Evolutionary conservation across 1,284 basidiomycete genomes (phyloP).

Genomic region (Pseudozyma tsukubaensis): DNA sequence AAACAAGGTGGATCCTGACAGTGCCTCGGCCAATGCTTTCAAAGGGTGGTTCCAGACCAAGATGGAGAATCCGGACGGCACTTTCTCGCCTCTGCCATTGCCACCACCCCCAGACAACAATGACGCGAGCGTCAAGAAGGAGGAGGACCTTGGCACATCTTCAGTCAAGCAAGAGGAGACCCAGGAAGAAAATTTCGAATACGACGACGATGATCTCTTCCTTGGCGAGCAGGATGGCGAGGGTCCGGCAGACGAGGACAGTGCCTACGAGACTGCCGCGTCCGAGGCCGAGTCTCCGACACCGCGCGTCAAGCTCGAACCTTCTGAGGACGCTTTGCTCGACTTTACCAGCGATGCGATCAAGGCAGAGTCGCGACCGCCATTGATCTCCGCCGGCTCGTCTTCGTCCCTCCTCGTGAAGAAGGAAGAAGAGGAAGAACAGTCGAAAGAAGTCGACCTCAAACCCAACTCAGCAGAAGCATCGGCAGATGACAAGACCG

Average conservation of each 20-base stretch:
- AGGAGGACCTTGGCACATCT: constrained; percentile 55
- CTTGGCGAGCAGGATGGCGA: constrained; percentile 19
- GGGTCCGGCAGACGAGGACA: constrained; percentile 26
- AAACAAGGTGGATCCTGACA: constrained; percentile 37
- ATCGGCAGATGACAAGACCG: constrained; percentile 10
- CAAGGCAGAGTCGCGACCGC: neutral
- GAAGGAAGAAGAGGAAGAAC: constrained; percentile 13
- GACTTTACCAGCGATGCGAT: constrained; percentile 11
- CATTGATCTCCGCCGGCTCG: neutral
- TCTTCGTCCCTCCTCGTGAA: neutral
- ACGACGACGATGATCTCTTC: constrained; percentile 49
- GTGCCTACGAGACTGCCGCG: constrained; percentile 12
- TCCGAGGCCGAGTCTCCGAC: constrained; percentile 9
- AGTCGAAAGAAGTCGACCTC: constrained; percentile 5
- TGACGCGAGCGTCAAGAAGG: constrained; percentile 67
- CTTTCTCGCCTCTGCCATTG: constrained; percentile 11
- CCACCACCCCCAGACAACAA: constrained; percentile 2
- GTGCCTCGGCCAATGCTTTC: constrained; percentile 42
- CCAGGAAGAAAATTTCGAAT: constrained; percentile 45
- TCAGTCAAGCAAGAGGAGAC: constrained; percentile 66
- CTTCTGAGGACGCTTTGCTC: constrained; percentile 29
- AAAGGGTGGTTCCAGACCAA: constrained; percentile 59
- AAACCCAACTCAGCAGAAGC: constrained; percentile 8
- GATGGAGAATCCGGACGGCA: constrained; percentile 20
- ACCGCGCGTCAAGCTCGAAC: constrained; percentile 32